phyloP scores from a whole-genome alignment of 2,329 filamentous ascomycete genomes.

The Aspergillus melleus region DNA sequence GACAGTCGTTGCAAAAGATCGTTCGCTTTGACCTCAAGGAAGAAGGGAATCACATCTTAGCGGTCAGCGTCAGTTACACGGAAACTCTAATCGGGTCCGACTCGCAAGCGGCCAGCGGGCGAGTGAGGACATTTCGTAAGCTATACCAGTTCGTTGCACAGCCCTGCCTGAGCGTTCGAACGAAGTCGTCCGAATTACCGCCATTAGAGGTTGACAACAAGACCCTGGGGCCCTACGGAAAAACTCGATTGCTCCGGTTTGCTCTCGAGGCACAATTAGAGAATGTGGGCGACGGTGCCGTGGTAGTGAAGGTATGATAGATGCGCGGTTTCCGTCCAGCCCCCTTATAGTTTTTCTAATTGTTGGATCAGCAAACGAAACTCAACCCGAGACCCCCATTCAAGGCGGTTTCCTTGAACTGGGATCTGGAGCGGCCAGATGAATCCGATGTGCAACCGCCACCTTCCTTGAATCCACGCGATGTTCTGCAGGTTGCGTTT shows the following conservation, averaged over 20 bases:
- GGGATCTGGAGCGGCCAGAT: slow-evolving; percentile 47
- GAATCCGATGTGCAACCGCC: slow-evolving; percentile 28
- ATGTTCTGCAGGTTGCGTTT: slow-evolving; percentile 66
- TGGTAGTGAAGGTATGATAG: slow-evolving; percentile 69
- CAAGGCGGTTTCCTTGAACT: slow-evolving; percentile 55
- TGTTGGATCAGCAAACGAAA: slow-evolving; percentile 42
- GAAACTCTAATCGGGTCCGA: slow-evolving; percentile 64
- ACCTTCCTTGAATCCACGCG: slow-evolving; percentile 59
- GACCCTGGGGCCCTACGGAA: slow-evolving; percentile 45
- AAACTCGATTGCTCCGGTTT: slow-evolving; percentile 54
- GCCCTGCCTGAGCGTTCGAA: slow-evolving; percentile 83
- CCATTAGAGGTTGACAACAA: slow-evolving; percentile 48
- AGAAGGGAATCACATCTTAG: slow-evolving; percentile 89
- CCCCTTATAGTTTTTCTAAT: not conserved
- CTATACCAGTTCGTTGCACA: slow-evolving; percentile 96
- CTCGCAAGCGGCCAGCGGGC: slow-evolving; percentile 52
- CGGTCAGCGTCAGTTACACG: slow-evolving; percentile 91
- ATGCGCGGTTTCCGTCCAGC: not conserved
- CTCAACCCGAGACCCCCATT: slow-evolving; percentile 55
- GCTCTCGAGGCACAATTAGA: slow-evolving; percentile 92
- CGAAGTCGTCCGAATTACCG: slow-evolving; percentile 72
- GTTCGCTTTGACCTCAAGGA: slow-evolving; percentile 87
- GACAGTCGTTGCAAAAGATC: slow-evolving; percentile 74
- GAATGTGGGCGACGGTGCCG: slow-evolving; percentile 82
- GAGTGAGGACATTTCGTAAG: slow-evolving; percentile 86